Evolutionary conservation across 108 stramenopile species (phyloP).

Genomic region (Fragilaria crotonensis): DNA sequence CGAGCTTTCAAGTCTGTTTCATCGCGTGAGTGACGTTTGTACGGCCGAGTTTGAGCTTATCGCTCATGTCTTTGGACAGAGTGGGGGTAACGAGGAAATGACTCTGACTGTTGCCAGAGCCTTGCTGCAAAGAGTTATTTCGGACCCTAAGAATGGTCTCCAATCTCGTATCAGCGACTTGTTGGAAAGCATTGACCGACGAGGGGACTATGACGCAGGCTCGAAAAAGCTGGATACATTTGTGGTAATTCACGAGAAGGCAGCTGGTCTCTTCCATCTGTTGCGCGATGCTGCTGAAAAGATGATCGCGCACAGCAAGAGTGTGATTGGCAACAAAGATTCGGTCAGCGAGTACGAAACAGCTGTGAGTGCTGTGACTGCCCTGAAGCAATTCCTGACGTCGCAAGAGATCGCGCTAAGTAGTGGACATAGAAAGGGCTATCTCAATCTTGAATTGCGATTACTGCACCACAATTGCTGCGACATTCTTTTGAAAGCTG

Average conservation of each 20-base stretch:
- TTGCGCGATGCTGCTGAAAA: conserved; percentile 63
- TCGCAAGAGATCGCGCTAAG: conserved; percentile 74
- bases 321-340: conserved; percentile 10
- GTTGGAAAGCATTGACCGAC: conserved; percentile 69
- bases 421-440: conserved; percentile 68
- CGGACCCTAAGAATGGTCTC: conserved; percentile 71
- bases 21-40: conserved; percentile 77
- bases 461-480: conserved; percentile 82
- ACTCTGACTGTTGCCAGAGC: conserved; percentile 68
- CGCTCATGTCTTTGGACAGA: conserved; percentile 60
- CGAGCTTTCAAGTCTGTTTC: conserved; percentile 70
- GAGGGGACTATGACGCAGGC: conserved; percentile 72
- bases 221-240: conserved; percentile 84
- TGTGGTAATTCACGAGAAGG: conserved; percentile 83
- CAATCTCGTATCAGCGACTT: conserved; percentile 74
- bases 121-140: conserved; percentile 68
- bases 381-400: conserved; percentile 63
- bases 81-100: conserved; percentile 52
- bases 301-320: conserved; percentile 28
- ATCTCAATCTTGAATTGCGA: conserved; percentile 75
- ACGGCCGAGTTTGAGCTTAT: conserved; percentile 80
- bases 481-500: conserved; percentile 36
- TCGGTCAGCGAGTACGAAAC: conserved; percentile 14
- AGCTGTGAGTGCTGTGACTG: conserved; percentile 59
- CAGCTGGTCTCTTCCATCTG: conserved; percentile 68